A percentile compares a stretch with the other conserved stretches of the same genome.
Evolutionary conservation across 1,139 yeast species (phyloP).

Genomic region (Yamadazyma songkhlaensis): DNA sequence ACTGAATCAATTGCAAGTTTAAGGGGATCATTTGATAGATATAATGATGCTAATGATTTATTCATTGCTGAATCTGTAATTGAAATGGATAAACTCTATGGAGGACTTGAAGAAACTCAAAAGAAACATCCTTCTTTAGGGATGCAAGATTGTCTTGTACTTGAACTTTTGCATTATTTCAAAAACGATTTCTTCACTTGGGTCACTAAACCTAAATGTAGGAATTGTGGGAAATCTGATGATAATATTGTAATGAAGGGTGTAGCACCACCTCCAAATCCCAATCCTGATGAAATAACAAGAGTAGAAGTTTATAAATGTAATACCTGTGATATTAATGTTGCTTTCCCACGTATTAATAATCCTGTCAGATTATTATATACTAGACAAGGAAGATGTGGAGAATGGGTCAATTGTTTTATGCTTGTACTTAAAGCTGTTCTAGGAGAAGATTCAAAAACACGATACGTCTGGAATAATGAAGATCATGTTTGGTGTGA

Average conservation of each 20-base stretch:
- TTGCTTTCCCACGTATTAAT: constrained; percentile 76
- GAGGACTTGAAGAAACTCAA: constrained; percentile 26
- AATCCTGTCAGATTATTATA: constrained; percentile 60
- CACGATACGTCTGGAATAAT: constrained; percentile 77
- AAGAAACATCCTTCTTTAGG: constrained; percentile 2
- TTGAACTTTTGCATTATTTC: constrained; percentile 70
- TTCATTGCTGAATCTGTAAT: constrained; percentile 31
- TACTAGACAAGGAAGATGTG: constrained; percentile 79
- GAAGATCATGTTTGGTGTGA: constrained; percentile 99
- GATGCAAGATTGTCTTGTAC: constrained; percentile 69
- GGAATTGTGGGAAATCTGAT: constrained; percentile 39
- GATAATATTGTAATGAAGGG: constrained; percentile 17
- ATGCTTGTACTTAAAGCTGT: constrained; percentile 66
- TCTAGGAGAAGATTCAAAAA: constrained; percentile 46
- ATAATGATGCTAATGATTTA: constrained; percentile 9
- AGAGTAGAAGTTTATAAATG: constrained; percentile 64
- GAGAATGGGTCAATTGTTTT: constrained; percentile 93
- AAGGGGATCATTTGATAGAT: constrained; percentile 3
- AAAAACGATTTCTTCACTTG: constrained; percentile 78
- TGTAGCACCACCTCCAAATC: constrained; percentile 13
- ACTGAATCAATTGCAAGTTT: constrained; percentile 4
- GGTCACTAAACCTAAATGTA: constrained; percentile 73
- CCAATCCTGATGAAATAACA: constrained; percentile 32
- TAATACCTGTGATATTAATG: constrained; percentile 37
- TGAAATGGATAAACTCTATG: constrained; percentile 35